Evolutionary conservation across 2,329 filamentous ascomycete genomes (phyloP).

Genomic region (Pyrenophora teres): DNA sequence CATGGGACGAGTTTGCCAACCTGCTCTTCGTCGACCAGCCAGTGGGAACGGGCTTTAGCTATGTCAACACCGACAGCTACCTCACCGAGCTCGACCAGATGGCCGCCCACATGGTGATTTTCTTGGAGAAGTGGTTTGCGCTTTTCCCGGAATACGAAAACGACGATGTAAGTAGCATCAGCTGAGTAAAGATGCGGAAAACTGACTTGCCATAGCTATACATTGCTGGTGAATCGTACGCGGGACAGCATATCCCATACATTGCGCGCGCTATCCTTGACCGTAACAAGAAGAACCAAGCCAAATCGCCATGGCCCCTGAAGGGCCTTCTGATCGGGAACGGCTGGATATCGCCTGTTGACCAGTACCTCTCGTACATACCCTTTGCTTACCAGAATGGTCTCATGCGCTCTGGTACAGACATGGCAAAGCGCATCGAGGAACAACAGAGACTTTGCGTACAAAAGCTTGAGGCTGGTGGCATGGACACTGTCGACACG

Average conservation of each 20-base stretch:
- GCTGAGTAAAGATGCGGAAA: not conserved
- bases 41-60: conserved; percentile 95
- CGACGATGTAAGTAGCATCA: conserved; percentile 75
- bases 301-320: conserved; percentile 70
- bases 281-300: conserved; percentile 68
- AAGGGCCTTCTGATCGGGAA: conserved; percentile 92
- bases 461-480: conserved; percentile 62
- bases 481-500: conserved; percentile 68
- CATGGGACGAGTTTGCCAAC: conserved; percentile 98
- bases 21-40: conserved; percentile 96
- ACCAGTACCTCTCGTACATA: conserved; percentile 89
- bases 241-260: conserved; percentile 95
- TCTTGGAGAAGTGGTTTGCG: conserved; percentile 88
- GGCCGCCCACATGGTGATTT: conserved; percentile 84
- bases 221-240: conserved; percentile 93
- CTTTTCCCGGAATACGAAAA: conserved; percentile 89
- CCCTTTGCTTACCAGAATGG: conserved; percentile 78
- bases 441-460: conserved; percentile 71
- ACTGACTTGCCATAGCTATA: conserved; percentile 69
- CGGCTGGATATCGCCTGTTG: conserved; percentile 89
- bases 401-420: conserved; percentile 70
- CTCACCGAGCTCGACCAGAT: conserved; percentile 84
- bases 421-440: conserved; percentile 68
- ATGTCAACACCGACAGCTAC: conserved; percentile 87
- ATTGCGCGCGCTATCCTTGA: conserved; percentile 90